Base-by-base conservation (phyloP, 345 rosid genomes). In the Turnera subulata region DNA sequence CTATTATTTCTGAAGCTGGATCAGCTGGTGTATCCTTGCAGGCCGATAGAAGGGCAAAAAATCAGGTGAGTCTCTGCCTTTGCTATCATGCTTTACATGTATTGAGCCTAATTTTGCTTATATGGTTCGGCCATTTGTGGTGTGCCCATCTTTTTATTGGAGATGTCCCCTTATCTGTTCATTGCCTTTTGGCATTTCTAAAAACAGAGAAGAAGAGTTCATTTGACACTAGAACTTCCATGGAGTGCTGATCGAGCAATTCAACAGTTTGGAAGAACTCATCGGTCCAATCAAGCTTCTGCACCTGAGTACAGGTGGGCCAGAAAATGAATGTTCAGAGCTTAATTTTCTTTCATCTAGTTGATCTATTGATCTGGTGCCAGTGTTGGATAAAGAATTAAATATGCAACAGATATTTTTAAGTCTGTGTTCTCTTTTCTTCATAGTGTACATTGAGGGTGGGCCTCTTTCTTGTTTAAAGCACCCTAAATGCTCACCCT, bases 161-260 rank as follows among this genome's bases (percentile, higher is more conserved):
- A 7, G 23, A 48, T 49, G 12, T 33, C 50, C 13, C 63, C 58
- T 55, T 42, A 22, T 24, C 32, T 35, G 32, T 26, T 43, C 5
- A 71, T 50, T 55, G 19, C 52, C 40, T 18, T 44, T 50, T 57
- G 37, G n/a, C 42, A 15, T 33, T 54, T 38, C 46, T 69, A 6
- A 49, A 55, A 57, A 61, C 84, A 93, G 99, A 93, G 69, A 70
- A 80, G 99, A 79, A 84, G 99, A 74, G 94, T 89, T 63, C 99
- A 93, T 68, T 78, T 93, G 81, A 93, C 99, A 0, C 59, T 93
- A 61, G 99, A 93, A 76, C 99, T 93, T 74, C 99, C 99, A 42
- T 93, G 99, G 99, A 93, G 99, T 89, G 99, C 99, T 76, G 99
- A 93, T 67, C 84, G 97, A 56, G 99, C 99, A 59, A 93, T 93